Evolutionary conservation across 306 rosid genomes (phyloP), one percentile per base, ranked within the genome.

Genomic region (Vigna unguiculata): DNA sequence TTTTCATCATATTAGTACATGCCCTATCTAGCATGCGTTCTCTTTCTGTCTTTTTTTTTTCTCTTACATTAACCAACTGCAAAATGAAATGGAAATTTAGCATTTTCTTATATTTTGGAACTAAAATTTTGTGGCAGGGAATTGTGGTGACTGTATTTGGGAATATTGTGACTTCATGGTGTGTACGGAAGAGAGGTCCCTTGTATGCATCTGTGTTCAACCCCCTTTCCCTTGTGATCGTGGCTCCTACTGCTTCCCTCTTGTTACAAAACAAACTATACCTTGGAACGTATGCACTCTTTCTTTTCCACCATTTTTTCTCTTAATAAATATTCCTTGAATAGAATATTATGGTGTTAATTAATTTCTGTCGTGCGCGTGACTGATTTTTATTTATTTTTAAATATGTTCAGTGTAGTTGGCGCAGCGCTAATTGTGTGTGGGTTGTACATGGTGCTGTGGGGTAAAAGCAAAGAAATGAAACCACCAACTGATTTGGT

Each of bases 381-480:
- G 28, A 25, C 28, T 25, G 28, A 25, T 25, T 25, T 25, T 41
- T 10, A 0, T 41, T 11, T 41, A 5, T 47, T 47, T 46, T 7
- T 16, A 4, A 47, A 25, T 9, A 52, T 52, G 15, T 20, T 20
- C 28, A 20, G 60, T 53, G 30, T 53, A 53, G 20, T 21, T 2
- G 0, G 3, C 3, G 1, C 15, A 19, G 14, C 4, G 60, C 7
- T 53, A 53, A 53, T 53, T 53, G 15, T 53, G 22, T 21, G 51
- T 20, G 76, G 76, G 2, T 9, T 71, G 9, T 36, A 53, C 47
- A 9, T 28, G 28, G 11, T 69, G 75, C 7, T 69, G 19, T 71
- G 52, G 64, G 65, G 65, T 52, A 71, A 71, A 36, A 71, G 38
- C 52, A 53, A 53, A 53, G 51, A 52, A 71, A 36, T 1, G 9